Evolutionary conservation across 257 asterid species (phyloP).

Genomic region (Capsicum chinense): DNA sequence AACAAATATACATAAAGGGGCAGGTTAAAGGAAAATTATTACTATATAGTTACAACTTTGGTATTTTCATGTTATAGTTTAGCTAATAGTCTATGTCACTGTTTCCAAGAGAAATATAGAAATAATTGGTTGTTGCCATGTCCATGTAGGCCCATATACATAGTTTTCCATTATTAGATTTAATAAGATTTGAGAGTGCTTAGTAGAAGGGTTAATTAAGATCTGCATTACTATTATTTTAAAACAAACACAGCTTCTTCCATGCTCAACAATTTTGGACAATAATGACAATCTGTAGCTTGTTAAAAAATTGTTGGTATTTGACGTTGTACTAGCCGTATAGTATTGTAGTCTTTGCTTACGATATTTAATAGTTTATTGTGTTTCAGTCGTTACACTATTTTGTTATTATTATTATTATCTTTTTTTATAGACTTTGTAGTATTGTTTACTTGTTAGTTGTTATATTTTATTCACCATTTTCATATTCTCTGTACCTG

Average conservation of each 20-base stretch:
- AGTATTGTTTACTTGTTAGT: too few species aligned
- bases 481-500: too few species aligned
- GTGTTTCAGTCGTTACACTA: too few species aligned
- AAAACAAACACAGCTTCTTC: neutral
- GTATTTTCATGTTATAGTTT: neutral
- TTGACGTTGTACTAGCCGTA: too few species aligned
- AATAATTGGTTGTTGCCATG: neutral
- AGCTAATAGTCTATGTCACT: slow-evolving; percentile 1
- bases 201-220: neutral
- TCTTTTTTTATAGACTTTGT: too few species aligned
- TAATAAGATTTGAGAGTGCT: neutral
- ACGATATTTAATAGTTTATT: too few species aligned
- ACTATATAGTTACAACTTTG: neutral
- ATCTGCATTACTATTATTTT: neutral
- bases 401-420: too few species aligned
- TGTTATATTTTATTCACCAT: too few species aligned
- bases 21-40: neutral
- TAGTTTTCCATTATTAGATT: neutral
- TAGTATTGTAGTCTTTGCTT: too few species aligned
- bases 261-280: neutral
- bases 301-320: too few species aligned
- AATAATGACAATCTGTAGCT: neutral
- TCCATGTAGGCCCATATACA: neutral
- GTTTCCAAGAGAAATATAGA: neutral
- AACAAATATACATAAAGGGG: neutral